phyloP scores from a whole-genome alignment of 202 grass and related monocot genomes.

The Setaria italica region DNA sequence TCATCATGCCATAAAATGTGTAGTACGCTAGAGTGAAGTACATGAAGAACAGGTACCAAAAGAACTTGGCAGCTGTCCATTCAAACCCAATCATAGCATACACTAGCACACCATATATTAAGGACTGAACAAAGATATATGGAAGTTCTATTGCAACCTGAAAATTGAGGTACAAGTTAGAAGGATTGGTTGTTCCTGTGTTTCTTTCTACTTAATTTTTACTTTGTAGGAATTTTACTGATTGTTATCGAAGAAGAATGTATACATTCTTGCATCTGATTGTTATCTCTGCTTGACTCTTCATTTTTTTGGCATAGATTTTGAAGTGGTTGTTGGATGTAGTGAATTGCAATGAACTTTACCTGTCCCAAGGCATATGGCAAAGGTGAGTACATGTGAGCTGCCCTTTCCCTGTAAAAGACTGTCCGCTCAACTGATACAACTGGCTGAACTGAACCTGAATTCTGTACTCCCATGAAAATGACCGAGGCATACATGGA shows the following conservation, averaged over 20 bases:
- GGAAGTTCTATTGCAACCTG: conserved; percentile 82
- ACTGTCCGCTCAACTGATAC: conserved; percentile 75
- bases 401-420: conserved; percentile 82
- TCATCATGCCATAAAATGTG: conserved; percentile 87
- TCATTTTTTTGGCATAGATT: background rate
- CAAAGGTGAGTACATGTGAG: conserved; percentile 83
- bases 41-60: conserved; percentile 88
- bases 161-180: conserved; percentile 32
- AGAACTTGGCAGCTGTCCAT: conserved; percentile 76
- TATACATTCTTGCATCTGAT: conserved; percentile 29
- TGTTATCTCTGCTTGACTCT: conserved; percentile 34
- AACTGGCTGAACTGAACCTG: conserved; percentile 70
- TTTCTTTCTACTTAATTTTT: conserved; percentile 3
- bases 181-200: background rate
- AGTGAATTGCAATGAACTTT: conserved; percentile 36
- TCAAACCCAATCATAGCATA: conserved; percentile 78
- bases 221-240: background rate
- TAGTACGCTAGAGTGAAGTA: conserved; percentile 80
- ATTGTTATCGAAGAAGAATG: background rate
- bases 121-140: conserved; percentile 65
- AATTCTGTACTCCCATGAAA: conserved; percentile 74
- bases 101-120: conserved; percentile 71
- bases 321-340: background rate
- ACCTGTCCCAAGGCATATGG: conserved; percentile 89
- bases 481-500: conserved; percentile 82